Conservation (phyloP, 139 green algal species). For the Penium margaritaceum region DNA sequence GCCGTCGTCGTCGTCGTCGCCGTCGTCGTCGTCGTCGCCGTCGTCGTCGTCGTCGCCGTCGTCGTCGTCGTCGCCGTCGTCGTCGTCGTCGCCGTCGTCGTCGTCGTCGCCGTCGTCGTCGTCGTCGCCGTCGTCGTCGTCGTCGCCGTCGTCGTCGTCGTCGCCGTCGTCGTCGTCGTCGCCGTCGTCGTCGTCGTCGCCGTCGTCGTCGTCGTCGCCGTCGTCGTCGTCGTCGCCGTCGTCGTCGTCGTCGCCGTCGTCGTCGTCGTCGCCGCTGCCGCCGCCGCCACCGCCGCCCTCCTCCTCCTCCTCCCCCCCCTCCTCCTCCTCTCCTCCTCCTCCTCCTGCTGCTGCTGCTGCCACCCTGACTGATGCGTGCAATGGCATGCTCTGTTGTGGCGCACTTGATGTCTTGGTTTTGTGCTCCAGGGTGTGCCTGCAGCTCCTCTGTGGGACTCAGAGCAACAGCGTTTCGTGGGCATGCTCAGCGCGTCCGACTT, state of each 20-base stretch:
- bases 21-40: neutral
- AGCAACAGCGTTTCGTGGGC: conserved; percentile 54
- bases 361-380: no score
- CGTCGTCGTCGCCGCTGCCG: neutral
- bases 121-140: neutral
- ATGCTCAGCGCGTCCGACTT: conserved; percentile 93
- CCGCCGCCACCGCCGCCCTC: neutral
- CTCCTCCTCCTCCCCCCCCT: neutral
- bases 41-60: neutral
- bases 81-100: neutral
- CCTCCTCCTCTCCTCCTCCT: no score
- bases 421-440: conserved; percentile 76
- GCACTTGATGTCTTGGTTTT: no score
- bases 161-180: neutral
- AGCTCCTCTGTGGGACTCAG: conserved; percentile 81
- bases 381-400: no score
- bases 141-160: neutral
- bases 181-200: neutral
- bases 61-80: neutral
- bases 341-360: no score
- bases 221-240: neutral
- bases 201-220: neutral
- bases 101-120: neutral
- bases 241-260: neutral
- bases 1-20: neutral